phyloP scores from a whole-genome alignment of 2,329 filamentous ascomycete genomes.

The Diplocarpon mali region DNA sequence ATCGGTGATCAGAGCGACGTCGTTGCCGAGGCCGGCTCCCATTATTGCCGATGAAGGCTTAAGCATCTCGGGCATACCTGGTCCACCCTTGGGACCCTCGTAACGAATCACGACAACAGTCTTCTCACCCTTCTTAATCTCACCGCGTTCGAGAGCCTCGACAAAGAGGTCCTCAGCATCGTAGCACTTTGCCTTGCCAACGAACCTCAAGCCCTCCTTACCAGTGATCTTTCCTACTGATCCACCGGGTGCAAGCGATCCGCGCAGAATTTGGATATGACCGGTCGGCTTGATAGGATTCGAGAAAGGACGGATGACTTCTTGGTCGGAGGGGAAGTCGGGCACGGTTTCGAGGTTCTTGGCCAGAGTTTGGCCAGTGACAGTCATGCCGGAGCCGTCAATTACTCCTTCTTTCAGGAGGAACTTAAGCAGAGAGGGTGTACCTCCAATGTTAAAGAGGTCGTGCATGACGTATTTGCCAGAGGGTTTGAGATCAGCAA shows the following conservation, averaged over 20 bases:
- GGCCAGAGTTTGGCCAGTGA: slow-evolving; percentile 46
- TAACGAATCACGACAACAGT: slow-evolving; percentile 68
- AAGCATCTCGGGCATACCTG: slow-evolving; percentile 65
- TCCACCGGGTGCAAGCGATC: slow-evolving; percentile 57
- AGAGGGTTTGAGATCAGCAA: slow-evolving; percentile 74
- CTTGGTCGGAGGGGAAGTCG: slow-evolving; percentile 56
- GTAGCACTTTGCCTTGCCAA: slow-evolving; percentile 59
- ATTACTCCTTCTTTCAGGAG: slow-evolving; percentile 46
- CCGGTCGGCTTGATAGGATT: slow-evolving; percentile 62
- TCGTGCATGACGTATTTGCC: slow-evolving; percentile 52
- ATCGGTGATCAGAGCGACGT: slow-evolving; percentile 63
- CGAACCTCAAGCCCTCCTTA: slow-evolving; percentile 59
- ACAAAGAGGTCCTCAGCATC: slow-evolving; percentile 62
- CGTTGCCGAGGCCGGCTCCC: slow-evolving; percentile 59
- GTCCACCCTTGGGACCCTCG: slow-evolving; percentile 61
- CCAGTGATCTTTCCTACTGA: slow-evolving; percentile 68
- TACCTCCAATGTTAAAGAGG: slow-evolving; percentile 44
- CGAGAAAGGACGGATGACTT: slow-evolving; percentile 57
- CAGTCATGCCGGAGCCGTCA: slow-evolving; percentile 47
- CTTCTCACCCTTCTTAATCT: slow-evolving; percentile 66
- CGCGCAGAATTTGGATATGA: slow-evolving; percentile 63
- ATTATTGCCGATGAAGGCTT: slow-evolving; percentile 64
- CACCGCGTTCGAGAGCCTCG: slow-evolving; percentile 51
- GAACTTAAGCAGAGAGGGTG: slow-evolving; percentile 45
- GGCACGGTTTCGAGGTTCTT: slow-evolving; percentile 47